These are phyloP conservation scores for Austroboletus eburneus DNA, from an alignment of 768 basidiomycete genomes.

Conservation along the genomic window DNA sequence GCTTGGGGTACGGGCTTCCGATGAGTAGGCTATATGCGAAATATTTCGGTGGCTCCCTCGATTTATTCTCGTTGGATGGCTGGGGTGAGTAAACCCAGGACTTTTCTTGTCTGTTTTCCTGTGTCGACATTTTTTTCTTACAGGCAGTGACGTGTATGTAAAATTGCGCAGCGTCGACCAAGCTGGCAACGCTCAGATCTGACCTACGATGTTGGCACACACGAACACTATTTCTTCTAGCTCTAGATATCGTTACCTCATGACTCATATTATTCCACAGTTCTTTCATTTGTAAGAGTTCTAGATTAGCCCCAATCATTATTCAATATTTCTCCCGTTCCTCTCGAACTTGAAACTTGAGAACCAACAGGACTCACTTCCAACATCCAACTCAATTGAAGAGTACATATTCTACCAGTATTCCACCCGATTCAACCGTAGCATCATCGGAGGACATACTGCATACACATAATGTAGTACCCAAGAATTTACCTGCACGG, in stretches of 20 bases:
- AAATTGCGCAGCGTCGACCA: constrained; percentile 51
- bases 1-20: constrained; percentile 81
- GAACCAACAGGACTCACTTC: no score
- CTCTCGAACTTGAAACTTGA: no score
- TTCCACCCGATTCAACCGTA: no score
- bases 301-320: background rate
- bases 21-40: constrained; percentile 74
- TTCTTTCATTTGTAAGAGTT: background rate
- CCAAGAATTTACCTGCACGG: no score
- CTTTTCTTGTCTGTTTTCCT: background rate
- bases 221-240: background rate
- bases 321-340: no score
- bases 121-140: background rate
- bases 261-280: background rate
- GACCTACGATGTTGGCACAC: background rate
- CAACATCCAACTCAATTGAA: no score
- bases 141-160: constrained; percentile 51
- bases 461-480: no score
- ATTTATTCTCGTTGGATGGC: constrained; percentile 76
- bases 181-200: constrained; percentile 50
- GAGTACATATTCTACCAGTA: no score
- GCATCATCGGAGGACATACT: no score
- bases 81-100: constrained; percentile 53
- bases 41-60: constrained; percentile 86
- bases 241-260: background rate